Base-by-base conservation (phyloP, 306 rosid species). In the Leucaena leucocephala region DNA sequence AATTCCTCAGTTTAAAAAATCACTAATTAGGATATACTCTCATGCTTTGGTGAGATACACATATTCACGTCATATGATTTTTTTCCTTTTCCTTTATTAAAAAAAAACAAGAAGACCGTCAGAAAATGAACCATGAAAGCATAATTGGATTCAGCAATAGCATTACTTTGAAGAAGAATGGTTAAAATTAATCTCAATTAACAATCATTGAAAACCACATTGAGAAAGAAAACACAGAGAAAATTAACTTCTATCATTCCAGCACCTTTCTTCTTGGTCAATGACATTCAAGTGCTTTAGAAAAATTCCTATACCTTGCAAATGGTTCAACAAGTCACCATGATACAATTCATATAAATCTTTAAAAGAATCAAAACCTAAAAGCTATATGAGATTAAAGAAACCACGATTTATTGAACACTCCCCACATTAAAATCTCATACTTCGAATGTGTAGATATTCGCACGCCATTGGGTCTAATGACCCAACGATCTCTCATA, bases 401-500 rank as follows among this genome's bases (percentile, higher is more conserved):
- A 66, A 38, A 17, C 49, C 33, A 36, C 15, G 16, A 66, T 40
- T 16, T 66, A 17, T 66, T 61, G 13, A 61, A 61, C 9, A 36
- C 8, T 13, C 7, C 71, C 27, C 6, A 9, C 27, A 39, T 66
- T 17, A n/a, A 40, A 38, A 66, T 39, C 27, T 38, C 71, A 38
- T 35, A 63, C 33, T 65, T 66, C 8, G 4, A 64, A 66, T 66
- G 71, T 38, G 45, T 7, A 4, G 43, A 21, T 16, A 65, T 42
- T 16, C 13, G 3, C 15, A 8, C n/a, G 46, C 34, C 12, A 66
- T 17, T 40, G 34, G 19, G 71, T 40, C 15, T 8, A 40, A 66
- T n/a, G 34, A 66, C 54, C 38, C 36, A 15, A 21, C 13, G 54
- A 27, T 69, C 64, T 27, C 15, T 64, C 83, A 80, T 76, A 77